These are phyloP conservation scores for Coemansia sp. DNA, from an alignment of 192 early-diverging fungal species.

Conservation along the genomic window DNA sequence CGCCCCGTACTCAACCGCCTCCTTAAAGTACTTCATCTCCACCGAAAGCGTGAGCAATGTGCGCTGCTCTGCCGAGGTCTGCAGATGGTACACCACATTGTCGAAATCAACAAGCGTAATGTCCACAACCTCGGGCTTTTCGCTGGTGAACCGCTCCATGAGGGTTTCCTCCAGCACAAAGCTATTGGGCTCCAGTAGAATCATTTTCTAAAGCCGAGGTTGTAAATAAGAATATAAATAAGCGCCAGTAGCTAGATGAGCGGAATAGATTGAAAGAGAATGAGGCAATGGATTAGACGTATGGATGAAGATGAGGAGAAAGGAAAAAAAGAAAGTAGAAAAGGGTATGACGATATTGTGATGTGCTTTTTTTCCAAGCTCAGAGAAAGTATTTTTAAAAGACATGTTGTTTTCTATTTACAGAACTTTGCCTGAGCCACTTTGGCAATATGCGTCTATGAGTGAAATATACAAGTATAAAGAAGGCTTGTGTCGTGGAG, in stretches of 20 bases:
- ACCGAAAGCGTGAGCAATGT: slow-evolving; percentile 72
- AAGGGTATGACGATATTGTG: too few relatives aligned
- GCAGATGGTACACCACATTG: slow-evolving; percentile 85
- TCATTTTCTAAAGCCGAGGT: slow-evolving; percentile 32
- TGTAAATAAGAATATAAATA: not conserved
- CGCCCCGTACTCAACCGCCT: slow-evolving; percentile 82
- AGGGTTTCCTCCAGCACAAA: slow-evolving; percentile 65
- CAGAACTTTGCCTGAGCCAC: not conserved
- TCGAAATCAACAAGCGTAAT: slow-evolving; percentile 95
- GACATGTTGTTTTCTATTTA: not conserved
- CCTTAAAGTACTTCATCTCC: slow-evolving; percentile 77
- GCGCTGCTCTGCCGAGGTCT: slow-evolving; percentile 59
- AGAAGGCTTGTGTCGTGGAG: not conserved
- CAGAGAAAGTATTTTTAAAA: not conserved
- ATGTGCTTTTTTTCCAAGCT: too few relatives aligned
- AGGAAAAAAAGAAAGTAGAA: not conserved
- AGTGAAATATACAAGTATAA: slow-evolving; percentile 11
- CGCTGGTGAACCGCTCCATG: slow-evolving; percentile 61
- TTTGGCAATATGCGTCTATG: not conserved
- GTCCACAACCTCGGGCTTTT: slow-evolving; percentile 69
- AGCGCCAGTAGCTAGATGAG: not conserved
- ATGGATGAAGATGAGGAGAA: not conserved
- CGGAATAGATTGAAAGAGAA: not conserved
- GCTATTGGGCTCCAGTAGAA: slow-evolving; percentile 58
- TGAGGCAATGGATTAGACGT: slow-evolving; percentile 4